phyloP scores from a whole-genome alignment of 148 eudicot genomes.

The Camellia granthamiana region DNA sequence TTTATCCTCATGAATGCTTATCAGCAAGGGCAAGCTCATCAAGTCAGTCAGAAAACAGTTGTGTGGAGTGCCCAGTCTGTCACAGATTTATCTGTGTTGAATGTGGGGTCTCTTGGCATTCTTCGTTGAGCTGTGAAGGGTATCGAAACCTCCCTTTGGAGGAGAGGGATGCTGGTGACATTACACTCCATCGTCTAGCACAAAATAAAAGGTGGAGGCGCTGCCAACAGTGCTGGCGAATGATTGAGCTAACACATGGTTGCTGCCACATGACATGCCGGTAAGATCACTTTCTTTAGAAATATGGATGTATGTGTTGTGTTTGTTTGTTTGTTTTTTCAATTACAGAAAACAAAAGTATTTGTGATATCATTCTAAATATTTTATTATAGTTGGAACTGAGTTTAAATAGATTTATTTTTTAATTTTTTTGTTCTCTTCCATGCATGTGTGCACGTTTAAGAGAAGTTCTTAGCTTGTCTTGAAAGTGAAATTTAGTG shows the following conservation, averaged over 20 bases:
- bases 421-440: neutral
- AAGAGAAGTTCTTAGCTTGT: neutral
- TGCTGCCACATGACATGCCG: slow-evolving; percentile 75
- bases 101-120: slow-evolving; percentile 80
- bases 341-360: neutral
- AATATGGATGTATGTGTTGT: neutral
- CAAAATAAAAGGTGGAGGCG: slow-evolving; percentile 65
- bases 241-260: slow-evolving; percentile 67
- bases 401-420: neutral
- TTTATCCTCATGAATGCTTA: slow-evolving; percentile 58
- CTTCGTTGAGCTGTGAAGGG: slow-evolving; percentile 65
- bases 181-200: slow-evolving; percentile 51
- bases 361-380: neutral
- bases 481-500: neutral
- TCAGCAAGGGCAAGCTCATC: slow-evolving; percentile 50
- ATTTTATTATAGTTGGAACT: neutral
- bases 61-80: slow-evolving; percentile 73
- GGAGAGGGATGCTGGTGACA: slow-evolving; percentile 53
- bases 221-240: slow-evolving; percentile 65
- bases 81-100: slow-evolving; percentile 52
- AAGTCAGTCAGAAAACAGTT: slow-evolving; percentile 41
- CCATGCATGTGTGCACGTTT: neutral
- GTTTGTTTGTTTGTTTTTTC: no score
- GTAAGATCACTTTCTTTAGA: slow-evolving; percentile 34
- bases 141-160: slow-evolving; percentile 54